Base-by-base conservation (phyloP, 176 grass and related monocot genomes). In the Eremochloa ophiuroides region DNA sequence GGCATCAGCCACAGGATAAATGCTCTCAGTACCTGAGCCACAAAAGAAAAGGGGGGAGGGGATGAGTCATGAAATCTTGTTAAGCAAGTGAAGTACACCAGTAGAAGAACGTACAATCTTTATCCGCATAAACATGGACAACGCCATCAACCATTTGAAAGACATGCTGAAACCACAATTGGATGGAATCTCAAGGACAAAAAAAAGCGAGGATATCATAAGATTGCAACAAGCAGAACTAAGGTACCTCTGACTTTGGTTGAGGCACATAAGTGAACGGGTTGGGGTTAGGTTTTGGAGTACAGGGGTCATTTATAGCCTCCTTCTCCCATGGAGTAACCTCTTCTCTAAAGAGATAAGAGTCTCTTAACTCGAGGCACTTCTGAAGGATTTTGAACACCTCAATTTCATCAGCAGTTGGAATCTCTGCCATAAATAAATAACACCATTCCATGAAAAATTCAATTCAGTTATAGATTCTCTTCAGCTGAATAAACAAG, bases 291-390 rank as follows among this genome's bases (percentile, higher is more conserved):
- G 93, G 93, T 82, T 95, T 99, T 80, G 96, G 96, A 66, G 96
- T 99, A 85, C 91, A 87, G 33, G 96, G 96, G 51, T 99, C 96
- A 82, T 88, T 99, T 88, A 99, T 99, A 42, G 91, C 80, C 73
- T 99, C 96, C 83, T 95, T 99, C 69, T 95, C 96, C 96, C 96
- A 99, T 63, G 96, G 93, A 84, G 91, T 88, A 69, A 93, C 66
- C 60, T 88, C 82, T 75, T 99, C 96, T 88, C 76, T 89, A 85
- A 88, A 95, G 58, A 95, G 71, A 83, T 99, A 99, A 58, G 40
- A 80, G 44, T 95, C 93, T 86, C 96, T 88, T 84, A 95, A 87
- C 77, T 91, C 87, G 16, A 99, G 93, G 81, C 93, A 99, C 78
- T 82, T 95, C 80, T 95, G 96, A 83, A 99, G 82, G 77, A 94